Percentiles rank a stretch among this genome's conserved stretches.
Conservation (phyloP, 2,329 filamentous ascomycete genomes). For the Ceratocystis harringtonii region DNA sequence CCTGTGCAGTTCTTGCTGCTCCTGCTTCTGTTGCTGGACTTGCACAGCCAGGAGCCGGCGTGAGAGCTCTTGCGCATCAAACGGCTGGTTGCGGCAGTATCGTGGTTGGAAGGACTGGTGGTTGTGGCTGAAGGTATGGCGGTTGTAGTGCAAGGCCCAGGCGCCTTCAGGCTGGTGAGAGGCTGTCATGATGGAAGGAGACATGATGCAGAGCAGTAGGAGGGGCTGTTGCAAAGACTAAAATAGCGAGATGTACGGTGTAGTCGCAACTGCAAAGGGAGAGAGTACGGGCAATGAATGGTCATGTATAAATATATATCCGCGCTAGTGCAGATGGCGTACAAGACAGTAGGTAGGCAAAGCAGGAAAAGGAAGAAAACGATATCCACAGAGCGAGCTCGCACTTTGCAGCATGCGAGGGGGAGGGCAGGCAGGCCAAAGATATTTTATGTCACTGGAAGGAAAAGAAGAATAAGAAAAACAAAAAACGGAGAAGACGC, state of each 20-base stretch:
- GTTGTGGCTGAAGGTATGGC: constrained; percentile 14
- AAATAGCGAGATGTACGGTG: no score
- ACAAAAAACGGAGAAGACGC: background rate
- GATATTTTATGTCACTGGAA: background rate
- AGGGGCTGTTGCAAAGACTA: background rate
- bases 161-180: constrained; percentile 5
- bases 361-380: background rate
- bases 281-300: no score
- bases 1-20: background rate
- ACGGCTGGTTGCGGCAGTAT: constrained; percentile 19
- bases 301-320: no score
- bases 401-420: background rate
- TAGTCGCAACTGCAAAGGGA: no score
- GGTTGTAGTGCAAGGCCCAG: background rate
- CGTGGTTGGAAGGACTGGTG: constrained; percentile 20
- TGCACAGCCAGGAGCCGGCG: constrained; percentile 37
- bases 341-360: no score
- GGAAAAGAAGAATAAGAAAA: background rate
- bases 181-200: constrained; percentile 7
- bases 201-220: background rate
- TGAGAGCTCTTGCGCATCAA: constrained; percentile 42
- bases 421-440: background rate
- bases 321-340: no score
- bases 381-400: no score
- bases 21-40: constrained; percentile 31